Evolutionary conservation across 208 protist species (phyloP).

Genomic region (Leishmania turanica): DNA sequence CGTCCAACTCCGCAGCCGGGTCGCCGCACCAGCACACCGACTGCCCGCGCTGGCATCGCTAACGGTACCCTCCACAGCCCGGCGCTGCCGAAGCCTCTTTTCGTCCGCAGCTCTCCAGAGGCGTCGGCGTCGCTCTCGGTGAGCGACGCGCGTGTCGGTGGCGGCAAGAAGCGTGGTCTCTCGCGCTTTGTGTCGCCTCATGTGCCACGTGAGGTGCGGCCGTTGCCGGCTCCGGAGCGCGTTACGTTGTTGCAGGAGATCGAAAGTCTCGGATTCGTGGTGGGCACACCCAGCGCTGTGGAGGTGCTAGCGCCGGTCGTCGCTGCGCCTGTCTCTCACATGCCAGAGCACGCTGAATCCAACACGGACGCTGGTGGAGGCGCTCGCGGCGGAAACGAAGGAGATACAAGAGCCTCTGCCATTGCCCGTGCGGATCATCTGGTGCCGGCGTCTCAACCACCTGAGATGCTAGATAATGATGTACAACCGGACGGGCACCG

Average conservation of each 20-base stretch:
- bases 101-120: background rate
- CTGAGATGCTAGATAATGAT: background rate
- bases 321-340: background rate
- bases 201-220: constrained; percentile 23
- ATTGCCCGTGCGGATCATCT: background rate
- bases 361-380: background rate
- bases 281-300: constrained; percentile 27
- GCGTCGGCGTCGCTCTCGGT: background rate
- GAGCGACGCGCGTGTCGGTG: background rate
- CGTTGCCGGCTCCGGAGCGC: constrained; percentile 24
- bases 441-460: background rate
- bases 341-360: background rate
- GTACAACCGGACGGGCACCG: background rate
- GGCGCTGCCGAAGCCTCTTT: background rate
- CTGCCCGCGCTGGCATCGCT: background rate
- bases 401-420: background rate
- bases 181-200: constrained; percentile 22
- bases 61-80: background rate
- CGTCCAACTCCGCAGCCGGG: background rate
- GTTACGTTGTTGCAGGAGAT: constrained; percentile 48
- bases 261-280: constrained; percentile 39
- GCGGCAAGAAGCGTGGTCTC: background rate
- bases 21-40: background rate
- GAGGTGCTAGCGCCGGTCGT: constrained; percentile 36
- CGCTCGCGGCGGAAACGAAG: background rate